Base-by-base conservation (phyloP, 148 eudicot species). In the Polygonum maritimum region DNA sequence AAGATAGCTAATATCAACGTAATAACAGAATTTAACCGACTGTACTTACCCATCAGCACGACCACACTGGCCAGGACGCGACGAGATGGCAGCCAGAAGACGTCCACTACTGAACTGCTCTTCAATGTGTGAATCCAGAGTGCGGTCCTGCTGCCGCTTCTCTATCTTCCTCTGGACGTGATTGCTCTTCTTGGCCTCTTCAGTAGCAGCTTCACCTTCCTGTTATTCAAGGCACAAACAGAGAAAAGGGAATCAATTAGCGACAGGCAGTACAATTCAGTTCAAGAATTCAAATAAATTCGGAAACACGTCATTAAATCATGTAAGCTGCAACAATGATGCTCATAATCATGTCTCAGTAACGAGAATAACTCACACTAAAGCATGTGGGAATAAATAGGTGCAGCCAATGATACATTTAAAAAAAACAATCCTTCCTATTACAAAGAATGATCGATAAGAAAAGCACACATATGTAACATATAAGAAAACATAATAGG, bases 81-180 rank as follows among this genome's bases (percentile, higher is more conserved):
- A 71, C 7, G 74, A 71, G 52, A 41, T 71, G 74, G 49, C 49
- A 40, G 74, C 74, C 74, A 71, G 44, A 49, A 71, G 39, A 71
- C 75, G 75, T n/a, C 75, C 49, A 45, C 75, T 36, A 7, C 38
- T 44, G 7, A 72, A 72, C 16, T 72, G 75, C 45, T 72, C 75
- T 72, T 72, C 75, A 21, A 72, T 72, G 75, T 72, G 75, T 15
- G 75, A 5, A 19, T 72, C 75, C 3, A 72, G 75, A 72, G 49
- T 21, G 15, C 54, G 33, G 1, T 18, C 75, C 52, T 72, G 52
- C 75, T 72, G 49, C 8, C 75, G 49, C 75, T 72, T 72, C 54
- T 72, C 75, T 3, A 72, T 13, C 22, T 72, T 72, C 6, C 75
- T 72, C 54, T 72, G 33, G 44, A 72, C 75, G 9, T 72, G 75